phyloP scores from a whole-genome alignment of 2,329 filamentous ascomycete species.

The Penicillium sclerotigenum region DNA sequence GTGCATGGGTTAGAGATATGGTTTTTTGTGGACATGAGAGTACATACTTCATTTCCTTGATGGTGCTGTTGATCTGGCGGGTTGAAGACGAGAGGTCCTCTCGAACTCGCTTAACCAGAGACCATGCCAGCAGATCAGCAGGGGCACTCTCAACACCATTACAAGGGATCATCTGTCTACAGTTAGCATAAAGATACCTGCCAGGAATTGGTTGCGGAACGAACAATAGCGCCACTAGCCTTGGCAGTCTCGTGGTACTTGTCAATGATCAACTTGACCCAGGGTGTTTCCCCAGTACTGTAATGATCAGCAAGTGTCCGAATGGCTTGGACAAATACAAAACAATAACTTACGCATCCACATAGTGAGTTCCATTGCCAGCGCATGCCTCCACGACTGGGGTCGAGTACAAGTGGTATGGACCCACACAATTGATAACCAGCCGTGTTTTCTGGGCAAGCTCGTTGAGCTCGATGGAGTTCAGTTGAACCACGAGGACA shows the following conservation, averaged over 20 bases:
- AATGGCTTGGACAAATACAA: not conserved
- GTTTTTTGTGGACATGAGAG: not conserved
- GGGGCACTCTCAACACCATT: slow-evolving; percentile 61
- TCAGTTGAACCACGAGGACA: slow-evolving; percentile 48
- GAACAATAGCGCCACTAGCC: slow-evolving; percentile 58
- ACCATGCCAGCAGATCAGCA: slow-evolving; percentile 54
- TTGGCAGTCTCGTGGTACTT: slow-evolving; percentile 61
- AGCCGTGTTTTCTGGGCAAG: slow-evolving; percentile 57
- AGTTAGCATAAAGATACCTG: slow-evolving; percentile 11
- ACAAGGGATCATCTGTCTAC: slow-evolving; percentile 54
- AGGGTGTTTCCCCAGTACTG: slow-evolving; percentile 62
- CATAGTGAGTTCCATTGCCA: slow-evolving; percentile 63
- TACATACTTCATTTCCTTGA: slow-evolving; percentile 53
- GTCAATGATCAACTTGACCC: slow-evolving; percentile 60
- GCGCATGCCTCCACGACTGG: slow-evolving; percentile 64
- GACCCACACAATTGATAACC: slow-evolving; percentile 61
- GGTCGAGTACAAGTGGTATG: slow-evolving; percentile 63
- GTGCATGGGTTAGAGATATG: slow-evolving; percentile 2
- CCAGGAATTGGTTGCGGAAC: slow-evolving; percentile 15
- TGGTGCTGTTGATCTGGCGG: slow-evolving; percentile 50
- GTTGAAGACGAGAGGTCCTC: slow-evolving; percentile 51
- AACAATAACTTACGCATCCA: slow-evolving; percentile 53
- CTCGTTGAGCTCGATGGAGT: slow-evolving; percentile 48
- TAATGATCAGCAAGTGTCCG: slow-evolving; percentile 3
- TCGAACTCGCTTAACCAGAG: slow-evolving; percentile 53